These are phyloP conservation scores for Globisporangium cederbergense DNA, from an alignment of 352 stramenopile species.

Conservation along the genomic window DNA sequence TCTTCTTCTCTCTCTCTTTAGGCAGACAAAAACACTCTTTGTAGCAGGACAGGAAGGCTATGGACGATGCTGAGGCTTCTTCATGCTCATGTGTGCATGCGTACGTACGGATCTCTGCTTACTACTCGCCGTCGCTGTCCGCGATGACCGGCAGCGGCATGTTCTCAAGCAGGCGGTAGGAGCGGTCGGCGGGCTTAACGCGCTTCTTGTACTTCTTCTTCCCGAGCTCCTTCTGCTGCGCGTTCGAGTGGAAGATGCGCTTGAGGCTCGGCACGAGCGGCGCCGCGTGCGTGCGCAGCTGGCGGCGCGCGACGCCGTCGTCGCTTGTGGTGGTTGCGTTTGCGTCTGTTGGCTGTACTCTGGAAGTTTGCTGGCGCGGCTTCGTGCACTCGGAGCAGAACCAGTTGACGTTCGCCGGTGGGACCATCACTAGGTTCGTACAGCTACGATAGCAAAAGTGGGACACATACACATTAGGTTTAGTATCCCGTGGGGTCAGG, in stretches of 20 bases:
- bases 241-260: constrained; percentile 50
- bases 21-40: background rate
- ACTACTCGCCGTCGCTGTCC: constrained; percentile 21
- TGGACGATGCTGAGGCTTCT: background rate
- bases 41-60: background rate
- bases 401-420: constrained; percentile 50
- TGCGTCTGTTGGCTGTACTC: constrained; percentile 12
- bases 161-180: constrained; percentile 64
- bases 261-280: constrained; percentile 55
- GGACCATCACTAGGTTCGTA: constrained; percentile 61
- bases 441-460: constrained; percentile 26
- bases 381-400: constrained; percentile 74
- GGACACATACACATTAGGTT: background rate
- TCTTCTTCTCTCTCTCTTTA: background rate
- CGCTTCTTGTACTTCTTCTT: constrained; percentile 59
- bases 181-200: constrained; percentile 37
- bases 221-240: constrained; percentile 23
- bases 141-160: constrained; percentile 44
- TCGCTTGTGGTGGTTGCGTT: constrained; percentile 11
- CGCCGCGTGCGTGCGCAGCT: constrained; percentile 42
- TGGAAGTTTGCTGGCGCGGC: constrained; percentile 12
- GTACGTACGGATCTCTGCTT: constrained; percentile 11
- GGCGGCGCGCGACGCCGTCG: constrained; percentile 25
- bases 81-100: background rate
- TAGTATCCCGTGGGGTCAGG: background rate